phyloP scores from a whole-genome alignment of 1,139 yeast species.

The Taphrina pruni region DNA sequence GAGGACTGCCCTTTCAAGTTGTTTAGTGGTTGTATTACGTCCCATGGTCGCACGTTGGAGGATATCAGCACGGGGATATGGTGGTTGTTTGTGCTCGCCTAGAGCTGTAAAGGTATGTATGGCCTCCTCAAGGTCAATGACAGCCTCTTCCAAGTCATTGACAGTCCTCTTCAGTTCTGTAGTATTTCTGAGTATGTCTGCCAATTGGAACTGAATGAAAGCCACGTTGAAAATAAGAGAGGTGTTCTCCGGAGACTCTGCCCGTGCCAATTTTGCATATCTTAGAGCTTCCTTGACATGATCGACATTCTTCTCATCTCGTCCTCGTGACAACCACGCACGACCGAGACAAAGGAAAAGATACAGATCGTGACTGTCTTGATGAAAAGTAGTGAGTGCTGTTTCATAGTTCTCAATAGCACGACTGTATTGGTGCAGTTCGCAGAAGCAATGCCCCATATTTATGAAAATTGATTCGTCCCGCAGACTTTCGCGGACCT shows the following conservation, averaged over 20 bases:
- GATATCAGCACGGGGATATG: constrained; percentile 78
- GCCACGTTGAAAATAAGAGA: constrained; percentile 78
- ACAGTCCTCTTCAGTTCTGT: constrained; percentile 66
- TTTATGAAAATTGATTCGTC: constrained; percentile 84
- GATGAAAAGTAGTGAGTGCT: constrained; percentile 61
- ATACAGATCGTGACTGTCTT: constrained; percentile 66
- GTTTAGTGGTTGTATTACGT: constrained; percentile 70
- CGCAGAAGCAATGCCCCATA: constrained; percentile 85
- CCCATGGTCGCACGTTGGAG: constrained; percentile 87
- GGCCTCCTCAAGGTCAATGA: constrained; percentile 67
- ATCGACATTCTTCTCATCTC: constrained; percentile 66
- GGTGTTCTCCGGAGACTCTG: constrained; percentile 53
- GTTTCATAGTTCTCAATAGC: constrained; percentile 66
- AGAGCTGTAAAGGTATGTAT: constrained; percentile 65
- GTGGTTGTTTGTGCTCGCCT: constrained; percentile 66
- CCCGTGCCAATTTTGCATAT: constrained; percentile 56
- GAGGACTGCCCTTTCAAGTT: constrained; percentile 70
- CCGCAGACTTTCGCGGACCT: constrained; percentile 85
- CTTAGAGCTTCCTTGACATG: constrained; percentile 68
- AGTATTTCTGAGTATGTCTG: constrained; percentile 75
- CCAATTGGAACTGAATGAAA: constrained; percentile 82
- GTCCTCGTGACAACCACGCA: constrained; percentile 87
- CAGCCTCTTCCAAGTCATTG: constrained; percentile 66
- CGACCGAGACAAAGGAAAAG: constrained; percentile 71
- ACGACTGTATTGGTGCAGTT: constrained; percentile 78